Base-by-base conservation (phyloP, 1,284 basidiomycete genomes). In the Anthracocystis walkeri region DNA sequence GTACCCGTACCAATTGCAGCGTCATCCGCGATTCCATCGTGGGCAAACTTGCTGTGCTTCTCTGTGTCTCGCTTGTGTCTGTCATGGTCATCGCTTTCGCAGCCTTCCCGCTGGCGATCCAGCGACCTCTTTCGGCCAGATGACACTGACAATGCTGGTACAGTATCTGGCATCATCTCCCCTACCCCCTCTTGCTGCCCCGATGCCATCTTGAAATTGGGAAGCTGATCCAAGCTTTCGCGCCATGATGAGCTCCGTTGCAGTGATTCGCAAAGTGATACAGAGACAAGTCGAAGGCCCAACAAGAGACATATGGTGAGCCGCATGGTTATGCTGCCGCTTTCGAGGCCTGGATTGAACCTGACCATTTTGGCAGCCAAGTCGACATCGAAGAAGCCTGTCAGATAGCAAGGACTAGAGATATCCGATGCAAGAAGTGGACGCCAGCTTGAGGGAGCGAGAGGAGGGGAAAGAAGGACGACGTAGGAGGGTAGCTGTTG, bases 201-300 rank as follows among this genome's bases (percentile, higher is more conserved):
- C 5, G 48, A 33, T 20, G n/a, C n/a, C n/a, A 18, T 20, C 1
- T 7, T 20, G n/a, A 49, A 49, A 10, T n/a, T 31, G n/a, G 7
- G 27, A 31, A 31, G 48, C 48, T 31, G 48, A 8, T 20, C 25
- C 29, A 31, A 31, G 27, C 23, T 23, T 31, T 49, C 48, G 10
- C 21, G 41, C 52, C 18, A 7, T 31, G 52, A 27, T 11, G 51
- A 23, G 5, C 35, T 23, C 4, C 51, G 16, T 3, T 27, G 12
- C 12, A 41, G n/a, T 7, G 58, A 60, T 11, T 31, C 44, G 4
- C 56, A 45, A 5, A 65, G 27, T 11, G 53, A 53, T 3, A 49
- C 41, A 1, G 57, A 53, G 7, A 70, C 53, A 7, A 70, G 44
- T n/a, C 58, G 55, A 18, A 70, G 45, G 18, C 67, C 67, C 12